Conservation (phyloP, 1,284 basidiomycete genomes). For the Cystobasidium sp. region DNA sequence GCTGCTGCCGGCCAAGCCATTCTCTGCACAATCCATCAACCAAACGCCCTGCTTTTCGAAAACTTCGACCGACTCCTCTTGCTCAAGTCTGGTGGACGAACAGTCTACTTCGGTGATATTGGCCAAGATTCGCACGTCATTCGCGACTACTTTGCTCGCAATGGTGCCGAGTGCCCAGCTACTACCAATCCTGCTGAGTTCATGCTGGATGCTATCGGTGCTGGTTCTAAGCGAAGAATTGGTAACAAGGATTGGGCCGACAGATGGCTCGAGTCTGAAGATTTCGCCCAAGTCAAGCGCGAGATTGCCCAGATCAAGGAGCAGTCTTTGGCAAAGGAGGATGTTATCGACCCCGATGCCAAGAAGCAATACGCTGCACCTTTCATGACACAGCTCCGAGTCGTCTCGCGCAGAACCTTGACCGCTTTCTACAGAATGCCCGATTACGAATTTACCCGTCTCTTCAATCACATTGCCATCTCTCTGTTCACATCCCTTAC, state of each 20-base stretch:
- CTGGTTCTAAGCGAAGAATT: constrained; percentile 60
- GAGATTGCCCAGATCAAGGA: constrained; percentile 61
- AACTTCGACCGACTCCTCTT: constrained; percentile 52
- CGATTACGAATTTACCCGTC: constrained; percentile 76
- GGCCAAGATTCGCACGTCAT: constrained; percentile 61
- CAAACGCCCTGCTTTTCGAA: constrained; percentile 50
- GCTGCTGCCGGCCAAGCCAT: constrained; percentile 55
- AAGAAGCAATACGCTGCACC: constrained; percentile 65
- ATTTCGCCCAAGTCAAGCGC: constrained; percentile 55
- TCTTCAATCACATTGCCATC: constrained; percentile 65
- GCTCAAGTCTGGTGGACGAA: constrained; percentile 52
- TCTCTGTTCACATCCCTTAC: constrained; percentile 80
- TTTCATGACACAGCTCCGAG: constrained; percentile 76
- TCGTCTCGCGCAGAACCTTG: constrained; percentile 75
- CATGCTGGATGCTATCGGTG: constrained; percentile 65
- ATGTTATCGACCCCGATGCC: constrained; percentile 52
- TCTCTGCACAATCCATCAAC: constrained; percentile 58
- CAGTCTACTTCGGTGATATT: constrained; percentile 53
- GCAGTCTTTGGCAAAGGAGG: constrained; percentile 57
- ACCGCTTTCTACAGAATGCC: constrained; percentile 79
- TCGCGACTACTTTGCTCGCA: constrained; percentile 63
- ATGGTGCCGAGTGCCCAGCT: constrained; percentile 57
- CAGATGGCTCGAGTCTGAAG: constrained; percentile 56
- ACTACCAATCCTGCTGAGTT: constrained; percentile 52
- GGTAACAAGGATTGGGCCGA: constrained; percentile 58